Conservation (phyloP, 2,329 filamentous ascomycete genomes). For the Aspergillus pseudoviridinutans region DNA sequence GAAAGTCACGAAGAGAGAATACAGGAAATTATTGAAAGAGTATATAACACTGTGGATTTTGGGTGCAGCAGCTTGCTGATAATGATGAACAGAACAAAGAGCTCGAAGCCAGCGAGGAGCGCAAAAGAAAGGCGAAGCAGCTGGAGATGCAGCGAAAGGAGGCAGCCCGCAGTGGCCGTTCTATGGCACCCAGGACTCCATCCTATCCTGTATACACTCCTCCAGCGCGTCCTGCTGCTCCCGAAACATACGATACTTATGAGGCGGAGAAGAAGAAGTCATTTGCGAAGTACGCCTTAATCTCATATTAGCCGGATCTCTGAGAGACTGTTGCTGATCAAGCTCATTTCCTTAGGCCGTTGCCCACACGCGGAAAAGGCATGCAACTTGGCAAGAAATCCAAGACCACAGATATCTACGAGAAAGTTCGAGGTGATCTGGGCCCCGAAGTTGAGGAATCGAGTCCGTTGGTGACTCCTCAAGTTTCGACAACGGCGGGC, state of each 20-base stretch:
- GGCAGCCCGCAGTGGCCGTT: conserved; percentile 70
- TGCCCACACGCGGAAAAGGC: conserved; percentile 80
- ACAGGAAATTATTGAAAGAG: conserved; percentile 92
- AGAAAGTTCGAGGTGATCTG: conserved; percentile 87
- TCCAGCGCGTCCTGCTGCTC: conserved; percentile 66
- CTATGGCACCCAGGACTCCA: conserved; percentile 66
- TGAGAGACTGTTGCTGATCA: conserved; percentile 21
- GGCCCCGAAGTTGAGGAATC: conserved; percentile 77
- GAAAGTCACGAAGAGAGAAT: conserved; percentile 98
- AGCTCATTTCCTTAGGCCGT: conserved; percentile 45
- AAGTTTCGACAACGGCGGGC: conserved; percentile 51
- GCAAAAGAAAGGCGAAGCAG: conserved; percentile 98
- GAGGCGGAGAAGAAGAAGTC: conserved; percentile 97
- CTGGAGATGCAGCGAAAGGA: conserved; percentile 99
- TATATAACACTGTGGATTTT: conserved; percentile 41
- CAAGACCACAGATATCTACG: conserved; percentile 95
- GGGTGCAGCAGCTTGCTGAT: conserved; percentile 19
- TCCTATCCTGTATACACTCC: conserved; percentile 87
- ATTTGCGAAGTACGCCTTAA: conserved; percentile 64
- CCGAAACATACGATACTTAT: conserved; percentile 87
- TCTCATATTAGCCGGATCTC: background rate
- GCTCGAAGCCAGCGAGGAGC: conserved; percentile 93
- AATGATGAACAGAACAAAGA: conserved; percentile 76
- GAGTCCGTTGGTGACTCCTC: conserved; percentile 63
- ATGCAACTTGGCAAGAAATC: conserved; percentile 99